phyloP scores from a whole-genome alignment of 2,329 filamentous ascomycete genomes.

The Paradendryphiella salina region DNA sequence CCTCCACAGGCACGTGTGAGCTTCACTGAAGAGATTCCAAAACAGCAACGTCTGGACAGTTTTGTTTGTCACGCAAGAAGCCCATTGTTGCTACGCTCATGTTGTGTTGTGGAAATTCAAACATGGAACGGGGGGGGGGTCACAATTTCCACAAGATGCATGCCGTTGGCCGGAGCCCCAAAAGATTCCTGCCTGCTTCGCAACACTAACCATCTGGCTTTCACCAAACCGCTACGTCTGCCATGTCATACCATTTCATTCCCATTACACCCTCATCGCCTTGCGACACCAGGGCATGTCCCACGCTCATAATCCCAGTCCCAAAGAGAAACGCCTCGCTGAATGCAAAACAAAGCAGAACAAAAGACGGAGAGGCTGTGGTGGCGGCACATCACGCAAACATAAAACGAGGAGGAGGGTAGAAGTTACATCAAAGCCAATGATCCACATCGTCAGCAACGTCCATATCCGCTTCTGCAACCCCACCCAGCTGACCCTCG shows the following conservation, averaged over 20 bases:
- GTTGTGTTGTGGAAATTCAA: no score
- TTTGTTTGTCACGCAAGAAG: no score
- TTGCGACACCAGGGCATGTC: neutral
- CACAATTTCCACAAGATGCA: no score
- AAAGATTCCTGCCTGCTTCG: no score
- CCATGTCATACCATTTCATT: neutral
- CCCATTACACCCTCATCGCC: neutral
- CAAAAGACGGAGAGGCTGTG: neutral
- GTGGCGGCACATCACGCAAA: neutral
- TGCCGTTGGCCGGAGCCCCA: no score
- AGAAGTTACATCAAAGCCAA: constrained; percentile 25
- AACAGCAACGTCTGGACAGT: no score
- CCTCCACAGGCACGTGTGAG: no score
- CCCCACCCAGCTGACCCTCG: constrained; percentile 5
- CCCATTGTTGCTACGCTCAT: no score
- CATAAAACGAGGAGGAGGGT: neutral
- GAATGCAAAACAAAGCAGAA: neutral
- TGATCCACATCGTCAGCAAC: constrained; percentile 43
- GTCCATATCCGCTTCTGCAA: constrained; percentile 34
- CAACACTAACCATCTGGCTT: no score
- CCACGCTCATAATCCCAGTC: neutral
- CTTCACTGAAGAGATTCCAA: no score
- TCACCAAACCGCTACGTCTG: no score
- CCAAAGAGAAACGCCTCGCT: neutral
- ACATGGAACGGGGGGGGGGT: no score